Evolutionary conservation across 441 rosid species (phyloP).

Genomic region (Populus hybrid): DNA sequence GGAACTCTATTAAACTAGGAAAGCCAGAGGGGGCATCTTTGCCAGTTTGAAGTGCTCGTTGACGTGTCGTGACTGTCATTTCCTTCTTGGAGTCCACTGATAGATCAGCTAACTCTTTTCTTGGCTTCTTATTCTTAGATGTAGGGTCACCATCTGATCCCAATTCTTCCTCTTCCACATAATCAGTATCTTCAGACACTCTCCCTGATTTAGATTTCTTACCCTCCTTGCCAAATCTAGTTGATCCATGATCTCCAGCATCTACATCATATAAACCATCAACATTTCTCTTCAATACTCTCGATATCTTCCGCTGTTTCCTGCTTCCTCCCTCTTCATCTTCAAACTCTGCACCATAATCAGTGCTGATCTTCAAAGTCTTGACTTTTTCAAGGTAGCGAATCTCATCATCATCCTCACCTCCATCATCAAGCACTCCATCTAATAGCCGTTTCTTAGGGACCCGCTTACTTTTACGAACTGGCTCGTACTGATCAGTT

Average conservation of each 20-base stretch:
- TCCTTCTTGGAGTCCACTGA: constrained; percentile 56
- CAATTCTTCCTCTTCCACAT: constrained; percentile 50
- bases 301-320: constrained; percentile 60
- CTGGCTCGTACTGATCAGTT: constrained; percentile 42
- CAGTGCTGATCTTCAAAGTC: constrained; percentile 36
- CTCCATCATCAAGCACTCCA: constrained; percentile 56
- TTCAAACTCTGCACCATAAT: constrained; percentile 31
- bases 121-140: constrained; percentile 44
- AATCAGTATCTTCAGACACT: constrained; percentile 51
- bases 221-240: constrained; percentile 43
- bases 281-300: constrained; percentile 42
- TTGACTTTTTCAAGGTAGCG: constrained; percentile 70
- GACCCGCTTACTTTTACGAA: constrained; percentile 78
- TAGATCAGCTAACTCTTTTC: constrained; percentile 58
- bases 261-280: constrained; percentile 37
- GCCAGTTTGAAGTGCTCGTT: constrained; percentile 81
- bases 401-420: constrained; percentile 74
- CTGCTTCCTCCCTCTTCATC: constrained; percentile 48
- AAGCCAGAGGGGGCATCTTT: constrained; percentile 42
- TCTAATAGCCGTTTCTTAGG: constrained; percentile 64
- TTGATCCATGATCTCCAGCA: constrained; percentile 39
- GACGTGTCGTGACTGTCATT: constrained; percentile 72
- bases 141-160: constrained; percentile 54
- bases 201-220: constrained; percentile 46
- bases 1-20: constrained; percentile 65